phyloP scores from a whole-genome alignment of 2,329 filamentous ascomycete species.

The Taxawa tesnikishii region DNA sequence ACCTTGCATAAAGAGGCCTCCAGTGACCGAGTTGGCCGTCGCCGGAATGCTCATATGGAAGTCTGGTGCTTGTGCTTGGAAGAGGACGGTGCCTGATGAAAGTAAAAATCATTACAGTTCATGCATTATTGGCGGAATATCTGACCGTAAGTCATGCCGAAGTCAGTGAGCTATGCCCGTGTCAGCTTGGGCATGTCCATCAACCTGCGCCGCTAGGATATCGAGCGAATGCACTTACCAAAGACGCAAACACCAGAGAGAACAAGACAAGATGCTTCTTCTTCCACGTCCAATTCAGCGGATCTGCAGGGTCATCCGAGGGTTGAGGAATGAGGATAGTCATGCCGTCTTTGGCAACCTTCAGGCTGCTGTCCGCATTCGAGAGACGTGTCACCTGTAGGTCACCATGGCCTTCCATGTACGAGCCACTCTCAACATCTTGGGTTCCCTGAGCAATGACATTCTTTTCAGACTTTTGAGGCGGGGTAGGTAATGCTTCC shows the following conservation, averaged over 20 bases:
- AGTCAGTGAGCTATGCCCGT: slow-evolving; percentile 13
- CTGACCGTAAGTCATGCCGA: slow-evolving; percentile 13
- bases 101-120: no score
- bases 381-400: no score
- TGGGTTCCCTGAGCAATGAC: no score
- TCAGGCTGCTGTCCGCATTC: no score
- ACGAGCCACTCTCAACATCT: no score
- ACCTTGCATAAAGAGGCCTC: slow-evolving; percentile 11
- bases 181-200: no score
- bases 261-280: slow-evolving; percentile 16
- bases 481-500: no score
- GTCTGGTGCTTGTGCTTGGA: slow-evolving; percentile 7
- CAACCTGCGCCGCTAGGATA: slow-evolving; percentile 9
- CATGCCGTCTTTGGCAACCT: slow-evolving; percentile 5
- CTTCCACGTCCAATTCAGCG: slow-evolving; percentile 12
- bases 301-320: slow-evolving; percentile 11
- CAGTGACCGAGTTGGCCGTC: slow-evolving; percentile 9
- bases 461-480: no score
- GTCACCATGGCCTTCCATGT: no score
- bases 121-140: no score
- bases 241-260: slow-evolving; percentile 10
- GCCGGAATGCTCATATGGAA: slow-evolving; percentile 7
- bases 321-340: slow-evolving; percentile 13
- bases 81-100: slow-evolving; percentile 8
- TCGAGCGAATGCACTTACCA: slow-evolving; percentile 1